Percentiles rank a stretch among this genome's conserved stretches.
These are phyloP conservation scores for Pseudopithomyces chartarum DNA, from an alignment of 2,329 filamentous ascomycete species.

Conservation along the genomic window DNA sequence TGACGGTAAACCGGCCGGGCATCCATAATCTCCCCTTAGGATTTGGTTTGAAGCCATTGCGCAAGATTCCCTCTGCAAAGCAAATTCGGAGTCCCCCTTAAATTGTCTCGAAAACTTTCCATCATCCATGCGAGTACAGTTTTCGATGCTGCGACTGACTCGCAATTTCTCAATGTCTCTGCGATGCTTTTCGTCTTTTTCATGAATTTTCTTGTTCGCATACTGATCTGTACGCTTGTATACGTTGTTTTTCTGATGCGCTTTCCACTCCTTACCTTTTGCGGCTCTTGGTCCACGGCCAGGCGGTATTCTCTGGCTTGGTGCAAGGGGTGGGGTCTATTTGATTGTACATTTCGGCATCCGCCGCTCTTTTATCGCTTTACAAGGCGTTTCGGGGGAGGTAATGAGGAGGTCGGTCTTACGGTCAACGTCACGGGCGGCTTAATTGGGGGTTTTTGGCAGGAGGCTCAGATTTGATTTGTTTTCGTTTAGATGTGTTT, in stretches of 20 bases:
- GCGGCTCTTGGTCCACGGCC: conserved; percentile 11
- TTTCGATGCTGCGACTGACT: not conserved
- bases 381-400: not conserved
- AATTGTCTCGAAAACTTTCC: not conserved
- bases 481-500: not conserved
- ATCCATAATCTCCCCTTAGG: conserved; percentile 24
- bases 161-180: not conserved
- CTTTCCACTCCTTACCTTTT: conserved; percentile 1
- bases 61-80: not conserved
- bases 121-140: not conserved
- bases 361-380: not conserved
- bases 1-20: conserved; percentile 25
- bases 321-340: conserved; percentile 15
- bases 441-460: not conserved
- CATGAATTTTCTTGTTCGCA: not conserved
- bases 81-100: not conserved
- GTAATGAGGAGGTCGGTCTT: not conserved
- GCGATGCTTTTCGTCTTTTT: not conserved
- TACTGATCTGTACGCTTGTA: conserved; percentile 1
- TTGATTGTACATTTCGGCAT: conserved; percentile 1
- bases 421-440: conserved; percentile 1
- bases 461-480: conserved; percentile 1
- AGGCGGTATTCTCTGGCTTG: conserved; percentile 18
- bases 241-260: conserved; percentile 1
- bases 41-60: not conserved